Evolutionary conservation across 192 early-diverging fungal genomes (phyloP).

Genomic region (Entomortierella lignicola): DNA sequence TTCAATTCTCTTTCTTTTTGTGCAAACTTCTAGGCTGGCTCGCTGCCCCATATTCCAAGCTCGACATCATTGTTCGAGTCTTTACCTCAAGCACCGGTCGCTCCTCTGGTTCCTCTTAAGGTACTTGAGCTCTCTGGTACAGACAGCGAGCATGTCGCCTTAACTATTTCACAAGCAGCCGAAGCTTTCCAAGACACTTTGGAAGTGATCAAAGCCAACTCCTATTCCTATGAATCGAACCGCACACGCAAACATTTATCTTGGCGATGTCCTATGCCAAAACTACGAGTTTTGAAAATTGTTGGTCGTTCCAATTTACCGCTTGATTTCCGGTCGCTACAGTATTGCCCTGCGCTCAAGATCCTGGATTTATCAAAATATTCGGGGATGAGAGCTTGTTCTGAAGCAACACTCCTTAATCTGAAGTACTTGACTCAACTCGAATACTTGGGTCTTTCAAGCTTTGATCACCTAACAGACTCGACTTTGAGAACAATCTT

Average conservation of each 20-base stretch:
- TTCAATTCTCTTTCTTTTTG: too few relatives aligned
- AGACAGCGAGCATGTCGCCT: slow-evolving; percentile 41
- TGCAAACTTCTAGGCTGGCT: slow-evolving; percentile 16
- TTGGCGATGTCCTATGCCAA: slow-evolving; percentile 31
- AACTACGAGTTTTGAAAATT: slow-evolving; percentile 30
- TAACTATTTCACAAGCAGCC: slow-evolving; percentile 43
- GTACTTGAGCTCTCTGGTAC: slow-evolving; percentile 37
- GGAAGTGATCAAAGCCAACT: slow-evolving; percentile 52
- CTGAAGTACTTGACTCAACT: slow-evolving; percentile 35
- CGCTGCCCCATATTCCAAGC: not conserved
- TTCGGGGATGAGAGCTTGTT: slow-evolving; percentile 41
- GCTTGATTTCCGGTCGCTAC: slow-evolving; percentile 41
- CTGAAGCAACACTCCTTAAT: slow-evolving; percentile 31
- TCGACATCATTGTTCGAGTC: not conserved
- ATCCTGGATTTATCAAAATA: slow-evolving; percentile 48
- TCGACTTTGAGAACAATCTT: slow-evolving; percentile 43
- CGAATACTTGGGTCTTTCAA: slow-evolving; percentile 46
- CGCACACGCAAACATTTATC: slow-evolving; percentile 10
- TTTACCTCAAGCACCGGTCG: not conserved
- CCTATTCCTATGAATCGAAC: slow-evolving; percentile 25
- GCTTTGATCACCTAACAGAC: slow-evolving; percentile 50
- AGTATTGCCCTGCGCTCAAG: slow-evolving; percentile 39
- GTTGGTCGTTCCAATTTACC: slow-evolving; percentile 50
- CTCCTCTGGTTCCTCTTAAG: slow-evolving; percentile 20
- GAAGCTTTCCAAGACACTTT: slow-evolving; percentile 51